Base-by-base conservation (phyloP, 257 asterid species). In the Plantago ovata region DNA sequence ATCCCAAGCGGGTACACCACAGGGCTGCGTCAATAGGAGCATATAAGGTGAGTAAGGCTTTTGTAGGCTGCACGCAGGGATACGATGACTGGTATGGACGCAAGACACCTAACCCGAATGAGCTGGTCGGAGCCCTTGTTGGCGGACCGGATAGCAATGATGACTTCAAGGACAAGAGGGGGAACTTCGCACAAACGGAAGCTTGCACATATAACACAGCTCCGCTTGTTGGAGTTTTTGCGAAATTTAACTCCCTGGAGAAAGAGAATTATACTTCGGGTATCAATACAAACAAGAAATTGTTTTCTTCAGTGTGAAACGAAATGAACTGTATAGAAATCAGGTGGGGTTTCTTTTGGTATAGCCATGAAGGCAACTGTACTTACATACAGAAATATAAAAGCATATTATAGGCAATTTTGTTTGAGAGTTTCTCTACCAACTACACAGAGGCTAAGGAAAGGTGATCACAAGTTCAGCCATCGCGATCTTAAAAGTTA, bases 201-300 rank as follows among this genome's bases (percentile, higher is more conserved):
- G 96, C 96, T 49, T 91, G 98, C 61, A 83, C 91, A 9, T 91
- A 91, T 32, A 91, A 85, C 57, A 80, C 94, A 0, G 95, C 98
- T 0, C 91, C 95, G 3, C 63, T 91, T 36, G 86, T 87, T 3
- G 98, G 95, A 12, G 75, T 80, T 56, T 87, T 91, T 28, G 95
- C 95, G 9, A 79, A 71, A 63, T 10, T 91, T 28, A 51, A 72
- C 43, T 65, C 79, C 6, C 9, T 64, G 10, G 63, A 62, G 22
- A 55, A 44, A 43, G 70, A 19, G 39, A 46, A 39, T 58, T 61
- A 66, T 9, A 44, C 16, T 62, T 22, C 51, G 6, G 22, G 8
- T 38, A 47, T 44, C 18, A 13, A 23, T 9, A 32, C 38, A 16
- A 13, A 44, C 36, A 19, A 13, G 9, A 22, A 49, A 16, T 52